Conservation (phyloP, 1,284 basidiomycete species). For the Ganoderma leucocontextum region DNA sequence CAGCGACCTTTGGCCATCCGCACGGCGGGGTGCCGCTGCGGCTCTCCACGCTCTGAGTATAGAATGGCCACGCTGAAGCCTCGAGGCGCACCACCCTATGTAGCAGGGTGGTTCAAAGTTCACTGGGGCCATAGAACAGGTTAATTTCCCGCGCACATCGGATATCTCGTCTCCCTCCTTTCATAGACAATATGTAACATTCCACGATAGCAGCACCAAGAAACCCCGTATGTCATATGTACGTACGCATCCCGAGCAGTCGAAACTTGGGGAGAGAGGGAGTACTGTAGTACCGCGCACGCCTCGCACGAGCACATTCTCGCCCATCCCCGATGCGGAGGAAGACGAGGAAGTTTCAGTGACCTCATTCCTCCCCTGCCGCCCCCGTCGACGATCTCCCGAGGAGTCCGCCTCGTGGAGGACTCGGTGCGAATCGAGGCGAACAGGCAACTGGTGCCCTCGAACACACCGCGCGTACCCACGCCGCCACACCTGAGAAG, state of each 20-base stretch:
- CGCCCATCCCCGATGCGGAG: not conserved
- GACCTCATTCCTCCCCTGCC: not conserved
- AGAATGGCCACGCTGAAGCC: not conserved
- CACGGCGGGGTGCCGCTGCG: not conserved
- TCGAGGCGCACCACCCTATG: not conserved
- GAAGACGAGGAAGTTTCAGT: not conserved
- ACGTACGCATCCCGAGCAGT: no score
- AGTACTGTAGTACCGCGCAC: not conserved
- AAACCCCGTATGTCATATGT: not conserved
- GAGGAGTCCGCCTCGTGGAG: not conserved
- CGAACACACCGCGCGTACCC: not conserved
- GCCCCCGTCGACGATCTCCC: not conserved
- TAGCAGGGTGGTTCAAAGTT: not conserved
- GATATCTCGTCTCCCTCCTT: not conserved
- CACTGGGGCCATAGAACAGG: not conserved
- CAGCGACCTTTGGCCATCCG: not conserved
- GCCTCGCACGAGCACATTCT: not conserved
- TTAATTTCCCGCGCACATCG: not conserved
- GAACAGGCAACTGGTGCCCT: not conserved
- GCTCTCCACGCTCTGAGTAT: not conserved
- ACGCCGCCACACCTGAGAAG: not conserved
- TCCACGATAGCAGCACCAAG: not conserved
- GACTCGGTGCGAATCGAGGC: not conserved
- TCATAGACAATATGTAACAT: not conserved
- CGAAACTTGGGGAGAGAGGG: no score